Evolutionary conservation across 2,329 filamentous ascomycete genomes (phyloP), one percentile per base, ranked within the genome.

Genomic region (Aspergillus floridensis): DNA sequence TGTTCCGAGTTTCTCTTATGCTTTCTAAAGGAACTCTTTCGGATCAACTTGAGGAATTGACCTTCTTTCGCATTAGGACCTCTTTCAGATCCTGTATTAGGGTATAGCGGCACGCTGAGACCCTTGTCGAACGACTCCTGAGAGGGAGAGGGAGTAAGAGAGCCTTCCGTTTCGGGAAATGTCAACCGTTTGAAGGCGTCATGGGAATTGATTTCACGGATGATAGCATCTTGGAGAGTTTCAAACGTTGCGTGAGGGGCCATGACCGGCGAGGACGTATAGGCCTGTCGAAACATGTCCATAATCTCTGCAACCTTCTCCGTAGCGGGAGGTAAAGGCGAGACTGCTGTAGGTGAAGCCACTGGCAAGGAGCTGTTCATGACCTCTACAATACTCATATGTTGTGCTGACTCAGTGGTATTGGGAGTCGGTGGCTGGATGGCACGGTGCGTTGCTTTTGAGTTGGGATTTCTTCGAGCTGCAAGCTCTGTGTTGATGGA

Each of bases 191-290:
- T 72, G 59, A 79, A 78, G 12, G 76, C 76, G 56, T 78, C 76
- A 51, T 78, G 76, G 3, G 74, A 78, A 56, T 79, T 79, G 53
- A 79, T 76, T 58, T 79, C 76, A 10, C 76, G 74, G 32, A 79
- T 66, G 44, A 79, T 79, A 16, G 76, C 71, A 65, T 79, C 76
- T 59, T 79, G 75, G 14, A 79, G 64, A 5, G 72, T 74, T 60
- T 79, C 76, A 56, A 75, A 76, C 1, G 74, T 76, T 14, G 76
- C 72, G 49, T 74, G 67, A 2, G 71, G 61, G n/a, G 65, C 71
- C 7, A 68, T 56, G 8, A 58, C 60, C 49, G 71, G 69, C 6
- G 67, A 67, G 2, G 74, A 70, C 38, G 55, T 65, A 49, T 74
- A 77, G 5, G 75, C 74, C 63, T 76, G 73, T 53, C 66, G 74